Base-by-base conservation (phyloP, 225 moss, liverwort and hornwort species). In the Asterella californica region DNA sequence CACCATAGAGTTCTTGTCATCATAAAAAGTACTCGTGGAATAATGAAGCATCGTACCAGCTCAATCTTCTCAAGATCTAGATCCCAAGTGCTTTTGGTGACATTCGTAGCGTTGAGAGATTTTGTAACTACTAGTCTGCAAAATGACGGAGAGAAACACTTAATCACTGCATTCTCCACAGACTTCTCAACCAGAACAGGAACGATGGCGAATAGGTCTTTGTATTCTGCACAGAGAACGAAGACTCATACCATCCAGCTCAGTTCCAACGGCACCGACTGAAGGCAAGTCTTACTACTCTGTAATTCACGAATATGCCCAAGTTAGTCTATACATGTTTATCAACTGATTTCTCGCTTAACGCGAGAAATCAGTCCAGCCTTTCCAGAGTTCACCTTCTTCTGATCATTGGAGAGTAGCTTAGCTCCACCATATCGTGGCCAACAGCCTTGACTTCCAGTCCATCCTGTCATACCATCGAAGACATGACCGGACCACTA, bases 381-480 rank as follows among this genome's bases (percentile, higher is more conserved):
- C n/a, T 21, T 36, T 61, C 38, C 10, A 42, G 9, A 15, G 19
- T 71, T 63, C 75, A 86, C 86, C 86, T 77, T 46, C 78, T 83
- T 76, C 64, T 83, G 61, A 83, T 21, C 42, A 86, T 50, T 48
- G 59, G 57, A 2, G 74, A 50, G 36, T 86, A 86, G 74, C 76
- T 68, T 38, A 83, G 78, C 68, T 83, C 81, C 57, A 86, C 15
- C 25, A 86, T 64, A 22, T 15, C 50, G 42, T 86, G 75, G 38
- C 78, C 83, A 27, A 42, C 63, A 37, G 75, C 64, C 66, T 27
- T 78, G 0, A 81, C 38, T 19, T 71, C 48, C 57, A 77, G 81
- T 24, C 83, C 81, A 75, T 75, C 78, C 83, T 86, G 80, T 15
- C 34, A 75, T n/a, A 80, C 3, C 63, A 70, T 25, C 29, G 7